Evolutionary conservation across 495 filamentous ascomycete genomes (phyloP).

Genomic region (Aspergillus campestris): DNA sequence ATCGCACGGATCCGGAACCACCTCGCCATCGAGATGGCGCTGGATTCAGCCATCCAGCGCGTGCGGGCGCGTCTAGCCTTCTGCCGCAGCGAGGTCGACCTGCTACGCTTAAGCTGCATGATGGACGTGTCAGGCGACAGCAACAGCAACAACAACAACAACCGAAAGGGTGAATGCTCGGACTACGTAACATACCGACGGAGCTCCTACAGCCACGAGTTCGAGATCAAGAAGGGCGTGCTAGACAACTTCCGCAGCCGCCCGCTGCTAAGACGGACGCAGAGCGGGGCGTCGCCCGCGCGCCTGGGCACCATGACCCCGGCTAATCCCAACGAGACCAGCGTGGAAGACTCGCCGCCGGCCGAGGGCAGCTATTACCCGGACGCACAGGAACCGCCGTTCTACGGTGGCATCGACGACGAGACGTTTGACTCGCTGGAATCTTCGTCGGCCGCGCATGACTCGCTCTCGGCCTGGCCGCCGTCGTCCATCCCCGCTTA

Average conservation of each 20-base stretch:
- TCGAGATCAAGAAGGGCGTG: slow-evolving; percentile 15
- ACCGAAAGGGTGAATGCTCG: slow-evolving; percentile 2
- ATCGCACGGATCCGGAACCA: slow-evolving; percentile 73
- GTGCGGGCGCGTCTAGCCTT: slow-evolving; percentile 73
- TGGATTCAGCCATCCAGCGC: slow-evolving; percentile 74
- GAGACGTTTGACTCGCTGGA: too few relatives aligned
- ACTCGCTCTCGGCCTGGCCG: too few relatives aligned
- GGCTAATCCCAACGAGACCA: too few relatives aligned
- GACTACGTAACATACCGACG: slow-evolving; percentile 17
- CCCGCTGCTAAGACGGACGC: slow-evolving; percentile 21
- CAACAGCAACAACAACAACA: slow-evolving; percentile 16
- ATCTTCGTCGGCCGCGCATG: too few relatives aligned
- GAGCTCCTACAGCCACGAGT: slow-evolving; percentile 30
- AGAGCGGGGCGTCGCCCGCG: slow-evolving; percentile 24
- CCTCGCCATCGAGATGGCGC: slow-evolving; percentile 75
- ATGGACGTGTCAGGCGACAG: too few relatives aligned
- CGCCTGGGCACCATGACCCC: too few relatives aligned
- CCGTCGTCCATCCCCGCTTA: too few relatives aligned
- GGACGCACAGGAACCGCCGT: too few relatives aligned
- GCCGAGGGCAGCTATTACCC: too few relatives aligned
- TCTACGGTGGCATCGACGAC: too few relatives aligned
- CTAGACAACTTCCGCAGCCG: slow-evolving; percentile 11
- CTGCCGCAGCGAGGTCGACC: slow-evolving; percentile 60
- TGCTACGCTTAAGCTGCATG: slow-evolving; percentile 10
- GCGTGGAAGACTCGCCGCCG: too few relatives aligned